These are phyloP conservation scores for Metschnikowia similis DNA, from an alignment of 805 yeast species.

Conservation along the genomic window DNA sequence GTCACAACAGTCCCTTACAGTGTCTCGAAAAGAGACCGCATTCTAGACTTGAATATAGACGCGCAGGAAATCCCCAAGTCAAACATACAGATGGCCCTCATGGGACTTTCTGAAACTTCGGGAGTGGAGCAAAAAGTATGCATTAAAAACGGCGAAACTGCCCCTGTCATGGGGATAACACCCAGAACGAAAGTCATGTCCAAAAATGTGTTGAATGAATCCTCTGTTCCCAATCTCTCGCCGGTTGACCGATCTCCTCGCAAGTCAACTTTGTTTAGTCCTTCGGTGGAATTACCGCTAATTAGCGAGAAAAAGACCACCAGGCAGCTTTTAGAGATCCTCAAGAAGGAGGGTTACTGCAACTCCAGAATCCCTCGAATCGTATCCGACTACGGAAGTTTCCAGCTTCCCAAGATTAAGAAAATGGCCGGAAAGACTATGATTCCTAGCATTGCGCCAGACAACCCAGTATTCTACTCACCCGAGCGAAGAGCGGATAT, in stretches of 20 bases:
- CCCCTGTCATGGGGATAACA: neutral
- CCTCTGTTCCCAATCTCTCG: slow-evolving; percentile 3
- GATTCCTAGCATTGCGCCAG: slow-evolving; percentile 28
- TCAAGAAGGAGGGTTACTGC: neutral
- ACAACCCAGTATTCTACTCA: slow-evolving; percentile 30
- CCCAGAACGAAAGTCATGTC: neutral
- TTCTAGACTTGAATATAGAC: slow-evolving; percentile 20
- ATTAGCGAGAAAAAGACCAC: neutral
- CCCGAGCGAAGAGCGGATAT: slow-evolving; percentile 12
- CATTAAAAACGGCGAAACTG: neutral
- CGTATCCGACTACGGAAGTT: slow-evolving; percentile 15
- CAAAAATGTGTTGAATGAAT: neutral
- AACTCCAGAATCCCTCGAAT: slow-evolving; percentile 26
- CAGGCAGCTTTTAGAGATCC: neutral
- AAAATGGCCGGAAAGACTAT: slow-evolving; percentile 18
- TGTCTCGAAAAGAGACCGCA: slow-evolving; percentile 27
- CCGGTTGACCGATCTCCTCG: neutral
- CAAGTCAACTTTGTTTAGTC: neutral
- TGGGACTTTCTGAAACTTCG: slow-evolving; percentile 3
- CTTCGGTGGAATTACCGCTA: neutral
- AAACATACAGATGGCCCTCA: slow-evolving; percentile 6
- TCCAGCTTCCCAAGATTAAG: slow-evolving; percentile 23
- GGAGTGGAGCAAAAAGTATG: neutral
- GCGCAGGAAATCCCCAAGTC: slow-evolving; percentile 4
- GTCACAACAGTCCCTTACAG: slow-evolving; percentile 30